phyloP scores from a whole-genome alignment of 805 yeast species.

The Saccharomycopsis fermentans region DNA sequence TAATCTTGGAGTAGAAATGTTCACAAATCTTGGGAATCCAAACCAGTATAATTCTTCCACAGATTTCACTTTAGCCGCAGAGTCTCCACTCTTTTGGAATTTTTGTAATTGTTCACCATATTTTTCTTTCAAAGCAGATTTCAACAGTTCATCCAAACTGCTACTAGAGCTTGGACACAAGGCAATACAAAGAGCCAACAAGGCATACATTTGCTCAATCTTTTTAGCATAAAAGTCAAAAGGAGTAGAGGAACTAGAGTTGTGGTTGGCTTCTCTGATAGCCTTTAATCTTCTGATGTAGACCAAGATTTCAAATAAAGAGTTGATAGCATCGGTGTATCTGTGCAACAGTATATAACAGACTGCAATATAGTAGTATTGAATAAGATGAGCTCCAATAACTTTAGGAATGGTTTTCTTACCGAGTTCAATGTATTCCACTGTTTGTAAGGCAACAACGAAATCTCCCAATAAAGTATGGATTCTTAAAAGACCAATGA shows the following conservation, averaged over 20 bases:
- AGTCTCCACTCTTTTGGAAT: slow-evolving; percentile 34
- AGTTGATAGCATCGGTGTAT: slow-evolving; percentile 40
- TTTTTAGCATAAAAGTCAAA: slow-evolving; percentile 38
- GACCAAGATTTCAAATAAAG: slow-evolving; percentile 36
- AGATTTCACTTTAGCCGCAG: slow-evolving; percentile 23
- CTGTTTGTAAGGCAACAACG: slow-evolving; percentile 37
- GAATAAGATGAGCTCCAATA: slow-evolving; percentile 40
- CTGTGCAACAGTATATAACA: slow-evolving; percentile 41
- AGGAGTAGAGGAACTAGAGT: slow-evolving; percentile 29
- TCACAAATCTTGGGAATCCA: slow-evolving; percentile 41
- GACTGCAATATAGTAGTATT: slow-evolving; percentile 42
- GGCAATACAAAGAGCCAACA: slow-evolving; percentile 36
- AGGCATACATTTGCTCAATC: slow-evolving; percentile 42
- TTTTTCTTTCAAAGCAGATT: slow-evolving; percentile 35
- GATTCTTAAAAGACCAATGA: slow-evolving; percentile 39
- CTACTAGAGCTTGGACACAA: slow-evolving; percentile 30
- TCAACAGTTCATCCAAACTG: slow-evolving; percentile 36
- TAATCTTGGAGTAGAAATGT: slow-evolving; percentile 29
- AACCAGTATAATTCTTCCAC: slow-evolving; percentile 38
- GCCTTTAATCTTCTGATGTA: slow-evolving; percentile 37
- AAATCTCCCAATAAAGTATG: slow-evolving; percentile 42
- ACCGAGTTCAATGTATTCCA: slow-evolving; percentile 37
- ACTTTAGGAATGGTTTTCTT: slow-evolving; percentile 35
- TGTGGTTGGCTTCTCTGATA: slow-evolving; percentile 19
- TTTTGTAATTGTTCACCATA: slow-evolving; percentile 36